A percentile compares a stretch with the other conserved stretches of the same genome.
Conservation (phyloP, 495 filamentous ascomycete genomes). For the Penicillium maclennaniae region DNA sequence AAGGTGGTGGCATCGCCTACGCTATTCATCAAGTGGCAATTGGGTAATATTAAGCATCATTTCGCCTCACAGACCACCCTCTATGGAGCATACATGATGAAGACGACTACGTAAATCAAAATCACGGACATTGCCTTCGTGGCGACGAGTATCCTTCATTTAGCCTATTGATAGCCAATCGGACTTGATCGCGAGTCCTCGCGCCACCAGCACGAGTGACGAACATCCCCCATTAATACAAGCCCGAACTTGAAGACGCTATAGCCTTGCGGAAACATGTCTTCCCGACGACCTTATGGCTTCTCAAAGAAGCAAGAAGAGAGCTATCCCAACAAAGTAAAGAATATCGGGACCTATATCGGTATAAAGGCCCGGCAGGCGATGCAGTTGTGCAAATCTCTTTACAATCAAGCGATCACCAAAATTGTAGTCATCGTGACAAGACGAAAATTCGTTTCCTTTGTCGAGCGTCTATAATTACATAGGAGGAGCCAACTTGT, state of each 20-base stretch:
- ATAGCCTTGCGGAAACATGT: slow-evolving; percentile 3
- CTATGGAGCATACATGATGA: not conserved
- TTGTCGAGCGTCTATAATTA: not conserved
- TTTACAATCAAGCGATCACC: too few relatives aligned
- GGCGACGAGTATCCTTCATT: slow-evolving; percentile 2
- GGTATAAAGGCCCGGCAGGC: too few relatives aligned
- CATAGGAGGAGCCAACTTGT: slow-evolving; percentile 21
- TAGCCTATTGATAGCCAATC: slow-evolving; percentile 22
- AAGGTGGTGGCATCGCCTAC: not conserved
- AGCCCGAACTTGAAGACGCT: not conserved
- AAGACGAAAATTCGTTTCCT: too few relatives aligned
- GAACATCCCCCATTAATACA: not conserved
- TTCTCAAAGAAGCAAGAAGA: too few relatives aligned
- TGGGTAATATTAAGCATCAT: not conserved
- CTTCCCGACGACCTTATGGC: not conserved
- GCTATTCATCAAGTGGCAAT: not conserved
- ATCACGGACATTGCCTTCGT: not conserved
- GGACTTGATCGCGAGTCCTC: not conserved
- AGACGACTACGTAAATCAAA: not conserved
- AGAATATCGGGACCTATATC: too few relatives aligned
- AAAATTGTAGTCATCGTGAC: too few relatives aligned
- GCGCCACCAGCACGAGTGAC: not conserved
- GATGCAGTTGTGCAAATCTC: too few relatives aligned
- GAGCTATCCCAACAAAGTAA: too few relatives aligned
- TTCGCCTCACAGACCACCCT: not conserved